Percentiles rank a stretch among this genome's conserved stretches.
These are phyloP conservation scores for Arthrobotrys iridis DNA, from an alignment of 2,329 filamentous ascomycete species.

Conservation along the genomic window DNA sequence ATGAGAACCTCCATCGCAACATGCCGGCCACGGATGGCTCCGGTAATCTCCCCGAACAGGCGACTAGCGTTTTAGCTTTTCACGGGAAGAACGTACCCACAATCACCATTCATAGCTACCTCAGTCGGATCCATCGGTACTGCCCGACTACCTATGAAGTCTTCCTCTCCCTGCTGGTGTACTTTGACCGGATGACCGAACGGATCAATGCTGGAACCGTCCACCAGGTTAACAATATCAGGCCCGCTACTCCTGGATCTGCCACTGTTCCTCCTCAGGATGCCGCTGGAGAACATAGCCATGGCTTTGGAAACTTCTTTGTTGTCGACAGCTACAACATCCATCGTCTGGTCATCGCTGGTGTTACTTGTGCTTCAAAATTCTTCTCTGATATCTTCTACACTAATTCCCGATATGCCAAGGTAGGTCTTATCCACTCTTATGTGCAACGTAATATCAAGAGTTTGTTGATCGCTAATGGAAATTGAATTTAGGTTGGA, in stretches of 20 bases:
- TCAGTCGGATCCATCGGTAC: constrained; percentile 97
- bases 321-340: constrained; percentile 99
- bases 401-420: constrained; percentile 98
- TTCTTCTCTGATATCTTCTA: constrained; percentile 99
- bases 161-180: constrained; percentile 91
- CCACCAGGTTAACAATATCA: constrained; percentile 43
- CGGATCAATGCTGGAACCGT: constrained; percentile 74
- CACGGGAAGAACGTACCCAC: constrained; percentile 98
- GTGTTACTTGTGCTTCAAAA: constrained; percentile 97
- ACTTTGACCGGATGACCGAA: constrained; percentile 99
- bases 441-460: too few relatives aligned
- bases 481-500: constrained; percentile 74
- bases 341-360: constrained; percentile 92
- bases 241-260: constrained; percentile 43
- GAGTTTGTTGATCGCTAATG: too few relatives aligned
- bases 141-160: constrained; percentile 98
- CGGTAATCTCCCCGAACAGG: constrained; percentile 71
- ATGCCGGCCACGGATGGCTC: constrained; percentile 71
- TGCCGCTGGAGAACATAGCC: constrained; percentile 18
- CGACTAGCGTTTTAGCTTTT: constrained; percentile 85
- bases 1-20: constrained; percentile 85
- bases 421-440: constrained; percentile 69
- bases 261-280: constrained; percentile 48
- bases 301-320: constrained; percentile 74
- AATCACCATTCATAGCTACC: constrained; percentile 95